Conservation (phyloP, 2,329 filamentous ascomycete genomes). For the Passalora sequoiae region DNA sequence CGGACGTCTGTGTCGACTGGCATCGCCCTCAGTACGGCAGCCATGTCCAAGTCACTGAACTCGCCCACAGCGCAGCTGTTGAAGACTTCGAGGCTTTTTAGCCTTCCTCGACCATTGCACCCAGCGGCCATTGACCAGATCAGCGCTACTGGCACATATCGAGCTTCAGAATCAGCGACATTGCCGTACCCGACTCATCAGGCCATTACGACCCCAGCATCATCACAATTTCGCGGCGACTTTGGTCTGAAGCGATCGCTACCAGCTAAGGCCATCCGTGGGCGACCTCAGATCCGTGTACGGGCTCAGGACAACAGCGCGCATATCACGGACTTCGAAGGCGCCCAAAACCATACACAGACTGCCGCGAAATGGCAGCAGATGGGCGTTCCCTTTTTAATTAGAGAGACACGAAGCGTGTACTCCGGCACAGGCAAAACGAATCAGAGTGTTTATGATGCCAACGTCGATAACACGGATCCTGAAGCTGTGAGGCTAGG, state of each 20-base stretch:
- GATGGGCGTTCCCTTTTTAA: slow-evolving; percentile 65
- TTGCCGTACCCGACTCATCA: slow-evolving; percentile 74
- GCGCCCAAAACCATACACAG: slow-evolving; percentile 73
- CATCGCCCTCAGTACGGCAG: slow-evolving; percentile 3
- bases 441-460: slow-evolving; percentile 38
- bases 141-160: slow-evolving; percentile 47
- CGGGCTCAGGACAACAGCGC: slow-evolving; percentile 63
- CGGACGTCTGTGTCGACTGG: too few relatives aligned
- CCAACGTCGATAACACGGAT: slow-evolving; percentile 42
- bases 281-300: slow-evolving; percentile 70
- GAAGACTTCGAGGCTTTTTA: slow-evolving; percentile 83
- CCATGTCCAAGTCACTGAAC: slow-evolving; percentile 36
- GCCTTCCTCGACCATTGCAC: slow-evolving; percentile 71
- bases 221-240: slow-evolving; percentile 71
- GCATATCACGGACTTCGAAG: slow-evolving; percentile 90
- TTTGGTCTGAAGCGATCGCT: slow-evolving; percentile 89
- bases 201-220: slow-evolving; percentile 69
- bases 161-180: slow-evolving; percentile 65
- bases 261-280: slow-evolving; percentile 68
- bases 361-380: slow-evolving; percentile 84
- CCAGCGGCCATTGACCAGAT: slow-evolving; percentile 46
- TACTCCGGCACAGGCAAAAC: slow-evolving; percentile 12
- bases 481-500: slow-evolving; percentile 10
- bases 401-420: slow-evolving; percentile 32
- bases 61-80: slow-evolving; percentile 66